Evolutionary conservation across 805 yeast genomes (phyloP).

Genomic region (Suhomyces sp.): DNA sequence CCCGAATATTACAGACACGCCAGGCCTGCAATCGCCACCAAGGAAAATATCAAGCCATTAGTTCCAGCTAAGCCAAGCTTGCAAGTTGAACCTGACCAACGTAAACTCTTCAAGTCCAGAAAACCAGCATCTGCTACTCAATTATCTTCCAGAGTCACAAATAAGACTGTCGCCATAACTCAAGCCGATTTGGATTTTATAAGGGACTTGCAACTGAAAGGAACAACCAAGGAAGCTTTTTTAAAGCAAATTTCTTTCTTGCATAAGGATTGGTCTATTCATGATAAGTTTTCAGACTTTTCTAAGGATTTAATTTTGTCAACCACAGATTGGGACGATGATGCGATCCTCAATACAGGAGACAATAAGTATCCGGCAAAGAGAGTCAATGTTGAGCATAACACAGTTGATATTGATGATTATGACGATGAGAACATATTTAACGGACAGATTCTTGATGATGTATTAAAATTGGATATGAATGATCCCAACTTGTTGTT

Average conservation of each 20-base stretch:
- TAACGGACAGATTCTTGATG: constrained; percentile 55
- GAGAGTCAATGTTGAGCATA: constrained; percentile 17
- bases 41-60: constrained; percentile 39
- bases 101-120: constrained; percentile 47
- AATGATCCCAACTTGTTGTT: constrained; percentile 79
- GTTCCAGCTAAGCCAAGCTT: constrained; percentile 59
- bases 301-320: constrained; percentile 62
- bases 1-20: constrained; percentile 56
- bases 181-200: constrained; percentile 33
- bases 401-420: constrained; percentile 28
- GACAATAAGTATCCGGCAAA: constrained; percentile 14
- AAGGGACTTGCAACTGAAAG: constrained; percentile 22
- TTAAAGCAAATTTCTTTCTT: constrained; percentile 32
- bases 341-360: constrained; percentile 54
- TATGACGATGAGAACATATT: constrained; percentile 65
- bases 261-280: constrained; percentile 30
- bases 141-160: background rate
- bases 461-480: constrained; percentile 64
- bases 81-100: constrained; percentile 64
- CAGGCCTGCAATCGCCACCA: constrained; percentile 43
- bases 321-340: constrained; percentile 78
- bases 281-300: constrained; percentile 41
- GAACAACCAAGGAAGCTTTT: constrained; percentile 14
- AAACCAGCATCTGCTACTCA: constrained; percentile 12
- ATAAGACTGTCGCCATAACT: constrained; percentile 21